Base-by-base conservation (phyloP, 1,284 basidiomycete genomes). In the Fomitopsis pinicola region DNA sequence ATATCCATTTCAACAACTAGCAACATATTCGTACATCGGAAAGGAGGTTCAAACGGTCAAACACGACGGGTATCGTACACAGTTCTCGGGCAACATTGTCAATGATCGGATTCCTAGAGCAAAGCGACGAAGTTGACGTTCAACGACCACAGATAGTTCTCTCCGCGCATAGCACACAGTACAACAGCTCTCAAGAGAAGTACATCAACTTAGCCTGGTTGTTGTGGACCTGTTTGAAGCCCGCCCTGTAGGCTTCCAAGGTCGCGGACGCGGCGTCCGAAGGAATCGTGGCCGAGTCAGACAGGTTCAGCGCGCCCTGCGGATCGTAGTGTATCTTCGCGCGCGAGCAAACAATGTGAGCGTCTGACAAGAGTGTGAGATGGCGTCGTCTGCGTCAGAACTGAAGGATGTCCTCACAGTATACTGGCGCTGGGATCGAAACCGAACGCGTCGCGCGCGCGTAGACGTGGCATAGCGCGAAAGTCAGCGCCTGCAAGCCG, bases 281-380 rank as follows among this genome's bases (percentile, higher is more conserved):
- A 0, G 73, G 66, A 22, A 80, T 77, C 2, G 78, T 81, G 30
- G 73, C 79, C 0, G 81, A 77, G 44, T 87, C 85, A 8, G 81
- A 80, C 63, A 84, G 77, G 64, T 87, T 78, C 38, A 86, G 70
- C 40, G 78, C 78, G 33, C 63, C 65, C 52, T 78, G 73, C 2
- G 91, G 90, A 68, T 89, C 86, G 66, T 88, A 92, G 69, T 92
- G 90, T 68, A 89, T 89, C 76, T 88, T 89, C 0, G 89, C 88
- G 4, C 90, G 81, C 2, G 86, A 80, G 67, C 90, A 92, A 17
- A 92, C 89, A 57, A 91, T 91, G 71, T 92, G 89, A 8, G 90
- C 90, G 70, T 92, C 91, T 92, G 26, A 61, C 53, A 40, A 30
- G 35, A 48, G 14, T 36, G 38, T 63, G 12, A 66, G 55, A 26